Evolutionary conservation across 2,329 filamentous ascomycete species (phyloP).

Genomic region (Cordyceps javanica): DNA sequence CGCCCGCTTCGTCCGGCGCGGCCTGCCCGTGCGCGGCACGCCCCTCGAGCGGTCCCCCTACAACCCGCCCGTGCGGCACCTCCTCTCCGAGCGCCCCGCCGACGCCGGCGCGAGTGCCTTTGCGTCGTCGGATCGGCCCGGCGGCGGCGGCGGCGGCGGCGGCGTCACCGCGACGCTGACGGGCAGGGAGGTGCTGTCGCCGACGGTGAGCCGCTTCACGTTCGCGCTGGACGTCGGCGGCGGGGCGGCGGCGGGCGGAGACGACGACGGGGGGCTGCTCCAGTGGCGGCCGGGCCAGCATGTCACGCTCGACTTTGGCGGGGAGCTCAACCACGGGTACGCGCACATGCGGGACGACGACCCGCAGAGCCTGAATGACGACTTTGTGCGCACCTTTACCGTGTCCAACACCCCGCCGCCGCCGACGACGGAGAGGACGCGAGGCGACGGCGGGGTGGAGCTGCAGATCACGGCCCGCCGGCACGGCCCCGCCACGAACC

Average conservation of each 20-base stretch:
- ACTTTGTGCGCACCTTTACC: conserved; percentile 79
- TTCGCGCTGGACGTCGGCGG: conserved; percentile 31
- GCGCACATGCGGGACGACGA: conserved; percentile 80
- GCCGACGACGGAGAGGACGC: conserved; percentile 22
- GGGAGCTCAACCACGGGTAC: conserved; percentile 67
- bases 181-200: conserved; percentile 54
- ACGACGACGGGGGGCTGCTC: no score
- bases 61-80: conserved; percentile 64
- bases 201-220: conserved; percentile 59
- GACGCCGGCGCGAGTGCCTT: no score
- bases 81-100: conserved; percentile 58
- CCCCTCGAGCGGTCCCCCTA: conserved; percentile 63
- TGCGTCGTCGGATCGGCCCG: no score
- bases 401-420: conserved; percentile 63
- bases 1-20: conserved; percentile 55
- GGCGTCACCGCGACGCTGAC: conserved; percentile 48
- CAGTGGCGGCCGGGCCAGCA: conserved; percentile 68
- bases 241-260: no score
- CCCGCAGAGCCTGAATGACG: conserved; percentile 74
- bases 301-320: conserved; percentile 65
- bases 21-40: conserved; percentile 62
- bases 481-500: conserved; percentile 61
- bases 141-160: conserved; percentile 15
- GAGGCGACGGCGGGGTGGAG: no score
- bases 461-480: conserved; percentile 68